These are phyloP conservation scores for Cordyceps cateniannulata DNA, from an alignment of 2,329 filamentous ascomycete genomes.

Conservation along the genomic window DNA sequence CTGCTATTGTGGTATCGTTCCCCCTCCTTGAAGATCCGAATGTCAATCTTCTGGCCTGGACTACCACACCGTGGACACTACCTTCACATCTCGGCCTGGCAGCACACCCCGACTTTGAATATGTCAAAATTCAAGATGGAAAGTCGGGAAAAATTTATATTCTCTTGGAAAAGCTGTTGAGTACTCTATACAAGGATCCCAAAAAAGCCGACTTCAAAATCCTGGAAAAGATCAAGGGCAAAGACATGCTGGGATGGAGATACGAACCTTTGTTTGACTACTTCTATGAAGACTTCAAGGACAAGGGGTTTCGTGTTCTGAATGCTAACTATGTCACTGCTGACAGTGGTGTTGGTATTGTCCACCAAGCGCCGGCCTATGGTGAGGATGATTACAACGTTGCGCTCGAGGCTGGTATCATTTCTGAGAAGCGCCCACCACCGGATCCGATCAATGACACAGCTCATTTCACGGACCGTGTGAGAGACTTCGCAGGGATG, in stretches of 20 bases:
- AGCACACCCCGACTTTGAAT: slow-evolving; percentile 77
- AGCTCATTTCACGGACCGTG: slow-evolving; percentile 70
- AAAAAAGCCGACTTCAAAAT: slow-evolving; percentile 94
- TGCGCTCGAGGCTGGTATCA: slow-evolving; percentile 67
- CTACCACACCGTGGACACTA: slow-evolving; percentile 80
- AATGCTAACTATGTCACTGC: slow-evolving; percentile 82
- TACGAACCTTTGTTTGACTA: slow-evolving; percentile 88
- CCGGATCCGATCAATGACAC: slow-evolving; percentile 86
- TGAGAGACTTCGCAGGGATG: slow-evolving; percentile 75
- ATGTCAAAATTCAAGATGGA: slow-evolving; percentile 80
- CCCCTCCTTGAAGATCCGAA: slow-evolving; percentile 72
- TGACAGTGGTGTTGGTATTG: slow-evolving; percentile 87
- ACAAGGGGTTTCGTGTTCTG: slow-evolving; percentile 72
- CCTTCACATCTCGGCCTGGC: slow-evolving; percentile 75
- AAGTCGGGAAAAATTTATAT: slow-evolving; percentile 78
- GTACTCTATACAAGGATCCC: slow-evolving; percentile 84
- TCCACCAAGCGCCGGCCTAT: slow-evolving; percentile 88
- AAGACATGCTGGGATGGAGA: slow-evolving; percentile 79
- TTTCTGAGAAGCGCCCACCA: slow-evolving; percentile 69
- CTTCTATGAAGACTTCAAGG: slow-evolving; percentile 83
- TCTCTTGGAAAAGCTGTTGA: slow-evolving; percentile 72
- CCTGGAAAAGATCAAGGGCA: slow-evolving; percentile 71
- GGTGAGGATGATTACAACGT: slow-evolving; percentile 95
- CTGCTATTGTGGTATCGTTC: slow-evolving; percentile 82
- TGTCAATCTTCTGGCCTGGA: slow-evolving; percentile 77